These are phyloP conservation scores for Paramarasmius palmivorus DNA, from an alignment of 1,284 basidiomycete genomes.

Conservation along the genomic window DNA sequence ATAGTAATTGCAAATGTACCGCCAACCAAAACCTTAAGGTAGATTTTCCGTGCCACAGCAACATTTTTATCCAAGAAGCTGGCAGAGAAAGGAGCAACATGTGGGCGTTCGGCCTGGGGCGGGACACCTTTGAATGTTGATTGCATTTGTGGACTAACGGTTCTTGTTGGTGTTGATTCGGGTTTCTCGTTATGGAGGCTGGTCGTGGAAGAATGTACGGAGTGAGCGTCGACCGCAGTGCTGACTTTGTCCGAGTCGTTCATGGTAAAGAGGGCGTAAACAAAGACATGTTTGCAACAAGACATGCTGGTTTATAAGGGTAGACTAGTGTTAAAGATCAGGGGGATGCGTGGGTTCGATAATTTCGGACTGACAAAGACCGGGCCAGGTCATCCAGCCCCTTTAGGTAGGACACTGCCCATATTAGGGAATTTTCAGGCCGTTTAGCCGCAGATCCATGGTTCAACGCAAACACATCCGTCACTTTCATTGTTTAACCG, in stretches of 20 bases:
- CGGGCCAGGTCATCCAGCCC: too few species aligned
- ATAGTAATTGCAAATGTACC: constrained; percentile 33
- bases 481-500: too few species aligned
- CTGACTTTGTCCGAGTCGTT: neutral
- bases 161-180: neutral
- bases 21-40: constrained; percentile 33
- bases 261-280: too few species aligned
- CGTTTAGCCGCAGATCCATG: too few species aligned
- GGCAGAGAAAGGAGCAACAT: constrained; percentile 14
- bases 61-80: constrained; percentile 16
- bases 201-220: neutral
- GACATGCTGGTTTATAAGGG: too few species aligned
- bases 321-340: too few species aligned
- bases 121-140: neutral
- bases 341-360: too few species aligned
- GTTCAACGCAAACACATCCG: too few species aligned
- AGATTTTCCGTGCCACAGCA: constrained; percentile 30
- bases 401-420: too few species aligned
- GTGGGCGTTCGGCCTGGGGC: neutral
- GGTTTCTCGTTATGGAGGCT: neutral
- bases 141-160: neutral
- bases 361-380: too few species aligned
- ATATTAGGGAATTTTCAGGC: too few species aligned
- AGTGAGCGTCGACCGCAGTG: neutral
- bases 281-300: too few species aligned